These are phyloP conservation scores for Termitomyces sp. DNA, from an alignment of 768 basidiomycete genomes.

Conservation along the genomic window DNA sequence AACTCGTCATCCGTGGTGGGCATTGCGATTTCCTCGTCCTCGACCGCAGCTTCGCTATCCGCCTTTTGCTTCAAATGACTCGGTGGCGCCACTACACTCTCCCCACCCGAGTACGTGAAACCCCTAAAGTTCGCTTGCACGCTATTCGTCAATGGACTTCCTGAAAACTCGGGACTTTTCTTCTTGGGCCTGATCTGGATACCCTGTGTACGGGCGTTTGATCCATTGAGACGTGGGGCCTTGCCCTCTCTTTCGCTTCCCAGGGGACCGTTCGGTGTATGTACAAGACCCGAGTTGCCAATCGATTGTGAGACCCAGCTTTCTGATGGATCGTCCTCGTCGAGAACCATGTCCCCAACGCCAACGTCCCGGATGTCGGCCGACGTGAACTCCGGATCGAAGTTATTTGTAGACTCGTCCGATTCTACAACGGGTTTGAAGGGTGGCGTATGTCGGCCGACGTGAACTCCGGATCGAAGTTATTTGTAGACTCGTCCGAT, in stretches of 20 bases:
- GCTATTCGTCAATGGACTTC: constrained; percentile 80
- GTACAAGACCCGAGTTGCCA: constrained; percentile 36
- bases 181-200: constrained; percentile 55
- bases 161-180: constrained; percentile 45
- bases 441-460: constrained; percentile 90
- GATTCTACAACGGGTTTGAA: constrained; percentile 97
- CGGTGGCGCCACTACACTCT: constrained; percentile 53
- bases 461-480: constrained; percentile 99
- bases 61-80: constrained; percentile 38
- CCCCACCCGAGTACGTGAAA: constrained; percentile 84
- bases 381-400: constrained; percentile 96
- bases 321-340: constrained; percentile 69
- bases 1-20: constrained; percentile 75
- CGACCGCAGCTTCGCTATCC: constrained; percentile 57
- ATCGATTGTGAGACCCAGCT: constrained; percentile 59
- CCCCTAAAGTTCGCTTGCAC: constrained; percentile 97
- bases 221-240: constrained; percentile 19
- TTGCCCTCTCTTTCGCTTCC: constrained; percentile 51
- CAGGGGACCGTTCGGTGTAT: constrained; percentile 77
- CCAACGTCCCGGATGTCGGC: constrained; percentile 82
- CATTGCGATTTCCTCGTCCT: constrained; percentile 48
- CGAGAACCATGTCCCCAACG: constrained; percentile 49
- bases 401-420: constrained; percentile 97
- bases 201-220: constrained; percentile 28
- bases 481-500: constrained; percentile 96